Evolutionary conservation across 306 rosid species (phyloP), one percentile per base, ranked within the genome.

Genomic region (Vigna reflexopilosa): DNA sequence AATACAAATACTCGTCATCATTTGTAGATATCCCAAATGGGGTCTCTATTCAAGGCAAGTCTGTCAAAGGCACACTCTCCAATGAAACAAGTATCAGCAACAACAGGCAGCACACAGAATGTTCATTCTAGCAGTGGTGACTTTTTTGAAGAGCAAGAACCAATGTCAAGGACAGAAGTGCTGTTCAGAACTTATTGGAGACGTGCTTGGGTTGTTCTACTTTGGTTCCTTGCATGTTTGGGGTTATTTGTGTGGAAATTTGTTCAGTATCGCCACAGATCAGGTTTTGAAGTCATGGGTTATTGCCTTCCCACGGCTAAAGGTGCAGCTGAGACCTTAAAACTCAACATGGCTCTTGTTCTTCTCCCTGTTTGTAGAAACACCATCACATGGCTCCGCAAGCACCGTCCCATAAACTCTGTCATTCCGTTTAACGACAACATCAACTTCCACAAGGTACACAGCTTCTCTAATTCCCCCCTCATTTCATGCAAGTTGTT

Each of bases 281-380:
- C 86, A 48, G 94, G 93, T 1, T 91, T 91, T 81, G 84, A 90
- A 85, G 93, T 94, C 9, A 90, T 94, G 96, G 97, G 98, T n/a
- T 90, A 91, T 42, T 94, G 97, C 69, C 75, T 94, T 71, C 87
- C 94, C 38, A 89, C 93, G 4, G 91, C 97, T 51, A 94, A 94
- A 84, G 97, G 97, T 54, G 93, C 97, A 7, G 96, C 97, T 14
- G 98, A 94, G 80, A 94, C 94, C 16, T 77, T 94, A 47, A 94
- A 91, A 76, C 77, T 94, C 80, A 93, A 93, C 86, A 93, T 91
- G 97, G 98, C 98, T 70, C 80, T 91, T 2, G 56, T 91, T 79
- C 89, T 94, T 58, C 87, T 94, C 42, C 96, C 96, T 9, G 96
- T 94, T 83, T 90, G 94, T 72, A 85, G 94, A 49, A 94, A 87